These are phyloP conservation scores for Alternaria rosae DNA, from an alignment of 2,329 filamentous ascomycete species.

Conservation along the genomic window DNA sequence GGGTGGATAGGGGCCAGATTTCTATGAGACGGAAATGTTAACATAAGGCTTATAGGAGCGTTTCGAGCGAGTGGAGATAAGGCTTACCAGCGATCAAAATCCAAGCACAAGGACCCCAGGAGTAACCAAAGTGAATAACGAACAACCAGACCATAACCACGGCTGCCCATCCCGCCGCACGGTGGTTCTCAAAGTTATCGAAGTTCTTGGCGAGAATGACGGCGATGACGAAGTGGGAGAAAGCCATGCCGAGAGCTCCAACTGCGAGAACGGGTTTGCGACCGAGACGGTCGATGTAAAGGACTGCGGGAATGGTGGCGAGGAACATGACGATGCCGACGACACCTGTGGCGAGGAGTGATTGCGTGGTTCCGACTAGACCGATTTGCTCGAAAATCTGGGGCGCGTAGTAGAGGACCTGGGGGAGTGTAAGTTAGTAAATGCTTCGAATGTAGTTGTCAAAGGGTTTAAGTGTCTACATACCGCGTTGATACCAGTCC, in stretches of 20 bases:
- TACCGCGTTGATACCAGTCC: slow-evolving; percentile 59
- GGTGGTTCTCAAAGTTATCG: slow-evolving; percentile 62
- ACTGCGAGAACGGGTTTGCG: slow-evolving; percentile 69
- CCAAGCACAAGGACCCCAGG: slow-evolving; percentile 78
- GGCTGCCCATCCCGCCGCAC: slow-evolving; percentile 72
- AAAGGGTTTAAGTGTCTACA: too few species aligned
- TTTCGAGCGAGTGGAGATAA: too few species aligned
- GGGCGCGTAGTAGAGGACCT: slow-evolving; percentile 58
- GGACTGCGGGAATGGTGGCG: slow-evolving; percentile 65
- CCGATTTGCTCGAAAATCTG: slow-evolving; percentile 59
- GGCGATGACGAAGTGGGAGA: slow-evolving; percentile 75
- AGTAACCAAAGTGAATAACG: slow-evolving; percentile 76
- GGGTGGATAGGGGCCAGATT: slow-evolving; percentile 74
- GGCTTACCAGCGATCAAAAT: slow-evolving; percentile 66
- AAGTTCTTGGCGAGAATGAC: slow-evolving; percentile 71
- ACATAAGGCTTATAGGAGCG: accelerated
- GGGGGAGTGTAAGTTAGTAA: slow-evolving; percentile 27
- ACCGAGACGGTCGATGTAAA: slow-evolving; percentile 70
- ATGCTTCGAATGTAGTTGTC: neutral
- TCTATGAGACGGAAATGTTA: slow-evolving; percentile 52
- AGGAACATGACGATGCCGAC: slow-evolving; percentile 76
- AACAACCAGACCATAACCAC: slow-evolving; percentile 77
- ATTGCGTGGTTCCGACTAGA: slow-evolving; percentile 56
- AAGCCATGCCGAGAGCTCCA: slow-evolving; percentile 74
- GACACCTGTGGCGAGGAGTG: slow-evolving; percentile 73